Percentiles rank a stretch among this genome's conserved stretches.
phyloP scores from a whole-genome alignment of 208 protist genomes.

The Wallacemonas rigidus region DNA sequence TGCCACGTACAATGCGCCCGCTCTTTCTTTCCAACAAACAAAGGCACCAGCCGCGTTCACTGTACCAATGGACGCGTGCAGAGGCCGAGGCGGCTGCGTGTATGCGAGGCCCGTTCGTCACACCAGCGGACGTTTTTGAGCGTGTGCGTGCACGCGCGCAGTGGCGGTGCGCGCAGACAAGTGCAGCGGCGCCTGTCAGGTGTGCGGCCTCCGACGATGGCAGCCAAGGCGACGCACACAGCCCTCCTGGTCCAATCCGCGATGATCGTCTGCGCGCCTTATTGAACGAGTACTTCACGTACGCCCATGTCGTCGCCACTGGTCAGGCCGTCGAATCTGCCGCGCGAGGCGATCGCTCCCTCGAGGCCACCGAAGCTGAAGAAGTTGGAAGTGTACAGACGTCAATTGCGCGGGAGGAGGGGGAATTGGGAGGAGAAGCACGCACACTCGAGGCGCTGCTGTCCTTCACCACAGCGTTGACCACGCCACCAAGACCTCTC shows the following conservation, averaged over 20 bases:
- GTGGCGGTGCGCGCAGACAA: background rate
- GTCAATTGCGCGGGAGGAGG: background rate
- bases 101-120: slow-evolving; percentile 7
- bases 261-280: background rate
- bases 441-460: slow-evolving; percentile 13
- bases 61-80: background rate
- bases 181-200: too few relatives aligned
- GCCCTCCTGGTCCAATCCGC: background rate
- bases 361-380: background rate
- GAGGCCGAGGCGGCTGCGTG: slow-evolving; percentile 5
- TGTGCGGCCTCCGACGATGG: too few relatives aligned
- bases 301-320: background rate
- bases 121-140: background rate
- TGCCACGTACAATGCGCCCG: background rate
- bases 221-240: background rate
- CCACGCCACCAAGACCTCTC: slow-evolving; percentile 2
- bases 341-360: too few relatives aligned
- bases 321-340: too few relatives aligned
- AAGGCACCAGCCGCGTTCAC: background rate
- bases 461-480: slow-evolving; percentile 10
- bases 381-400: background rate
- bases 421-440: background rate
- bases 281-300: slow-evolving; percentile 10
- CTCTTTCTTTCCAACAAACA: background rate
- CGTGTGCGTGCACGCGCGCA: background rate